These are phyloP conservation scores for Fusarium nematophilum DNA, from an alignment of 2,329 filamentous ascomycete genomes.

Conservation along the genomic window DNA sequence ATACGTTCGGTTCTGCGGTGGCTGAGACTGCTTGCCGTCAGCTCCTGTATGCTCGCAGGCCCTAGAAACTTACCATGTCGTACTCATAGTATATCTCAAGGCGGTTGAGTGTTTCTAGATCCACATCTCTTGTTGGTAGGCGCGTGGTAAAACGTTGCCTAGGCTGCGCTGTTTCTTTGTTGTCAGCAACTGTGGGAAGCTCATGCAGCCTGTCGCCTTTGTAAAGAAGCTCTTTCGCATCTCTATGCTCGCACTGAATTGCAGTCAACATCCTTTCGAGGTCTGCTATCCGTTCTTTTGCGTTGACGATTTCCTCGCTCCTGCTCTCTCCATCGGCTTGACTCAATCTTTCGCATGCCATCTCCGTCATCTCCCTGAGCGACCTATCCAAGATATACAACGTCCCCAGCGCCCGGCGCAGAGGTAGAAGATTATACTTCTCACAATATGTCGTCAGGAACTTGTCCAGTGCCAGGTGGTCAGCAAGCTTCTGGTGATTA, in stretches of 20 bases:
- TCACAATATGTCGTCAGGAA: background rate
- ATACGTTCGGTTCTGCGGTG: too few relatives aligned
- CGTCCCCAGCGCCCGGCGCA: constrained; percentile 4
- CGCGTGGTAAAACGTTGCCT: background rate
- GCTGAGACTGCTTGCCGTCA: too few relatives aligned
- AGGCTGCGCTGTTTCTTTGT: too few relatives aligned
- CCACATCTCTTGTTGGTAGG: background rate
- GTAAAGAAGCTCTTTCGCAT: background rate
- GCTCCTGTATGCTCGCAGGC: too few relatives aligned
- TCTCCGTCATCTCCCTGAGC: background rate
- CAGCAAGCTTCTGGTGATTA: constrained; percentile 2
- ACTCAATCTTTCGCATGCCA: too few relatives aligned
- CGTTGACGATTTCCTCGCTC: too few relatives aligned
- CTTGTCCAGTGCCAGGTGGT: constrained; percentile 4
- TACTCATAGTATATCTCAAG: background rate
- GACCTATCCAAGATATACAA: constrained; percentile 10
- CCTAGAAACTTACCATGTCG: background rate
- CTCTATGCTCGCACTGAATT: background rate
- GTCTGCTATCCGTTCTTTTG: background rate
- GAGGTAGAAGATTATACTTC: background rate
- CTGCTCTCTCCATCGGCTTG: too few relatives aligned
- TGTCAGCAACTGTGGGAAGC: too few relatives aligned
- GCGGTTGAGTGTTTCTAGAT: background rate
- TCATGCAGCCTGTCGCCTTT: background rate
- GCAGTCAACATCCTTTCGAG: background rate